A percentile compares a stretch with the other conserved stretches of the same genome.
phyloP scores from a whole-genome alignment of 2,329 filamentous ascomycete genomes.

The Colletotrichum tropicicola region DNA sequence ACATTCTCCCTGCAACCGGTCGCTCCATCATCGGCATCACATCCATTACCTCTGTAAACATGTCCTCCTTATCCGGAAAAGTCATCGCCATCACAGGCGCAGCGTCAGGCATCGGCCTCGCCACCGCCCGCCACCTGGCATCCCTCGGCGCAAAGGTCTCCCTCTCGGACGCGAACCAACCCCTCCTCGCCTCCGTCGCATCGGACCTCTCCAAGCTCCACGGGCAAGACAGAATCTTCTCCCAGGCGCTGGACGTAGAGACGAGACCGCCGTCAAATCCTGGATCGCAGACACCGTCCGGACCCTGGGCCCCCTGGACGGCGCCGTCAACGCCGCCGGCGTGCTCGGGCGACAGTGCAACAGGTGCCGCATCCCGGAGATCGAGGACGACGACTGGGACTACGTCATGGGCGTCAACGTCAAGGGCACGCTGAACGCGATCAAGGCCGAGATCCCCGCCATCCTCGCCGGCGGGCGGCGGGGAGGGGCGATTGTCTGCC shows the following conservation, averaged over 20 bases:
- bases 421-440: constrained; percentile 57
- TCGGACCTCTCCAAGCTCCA: neutral
- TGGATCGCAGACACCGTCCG: constrained; percentile 43
- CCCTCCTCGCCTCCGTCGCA: constrained; percentile 36
- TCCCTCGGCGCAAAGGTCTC: constrained; percentile 54
- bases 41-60: no score
- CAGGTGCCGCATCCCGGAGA: constrained; percentile 31
- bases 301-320: constrained; percentile 47
- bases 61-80: constrained; percentile 40
- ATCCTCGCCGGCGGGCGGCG: constrained; percentile 41
- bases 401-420: constrained; percentile 53
- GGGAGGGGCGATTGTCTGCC: constrained; percentile 55
- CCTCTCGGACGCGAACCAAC: constrained; percentile 54
- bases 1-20: no score
- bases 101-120: constrained; percentile 58
- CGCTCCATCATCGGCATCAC: neutral
- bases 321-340: constrained; percentile 50
- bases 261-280: constrained; percentile 23
- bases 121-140: constrained; percentile 53
- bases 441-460: constrained; percentile 55
- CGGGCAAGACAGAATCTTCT: neutral
- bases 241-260: constrained; percentile 24
- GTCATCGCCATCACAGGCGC: constrained; percentile 59
- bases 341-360: constrained; percentile 29
- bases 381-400: constrained; percentile 51